Evolutionary conservation across 495 filamentous ascomycete species (phyloP).

Genomic region (Cercophora sp.): DNA sequence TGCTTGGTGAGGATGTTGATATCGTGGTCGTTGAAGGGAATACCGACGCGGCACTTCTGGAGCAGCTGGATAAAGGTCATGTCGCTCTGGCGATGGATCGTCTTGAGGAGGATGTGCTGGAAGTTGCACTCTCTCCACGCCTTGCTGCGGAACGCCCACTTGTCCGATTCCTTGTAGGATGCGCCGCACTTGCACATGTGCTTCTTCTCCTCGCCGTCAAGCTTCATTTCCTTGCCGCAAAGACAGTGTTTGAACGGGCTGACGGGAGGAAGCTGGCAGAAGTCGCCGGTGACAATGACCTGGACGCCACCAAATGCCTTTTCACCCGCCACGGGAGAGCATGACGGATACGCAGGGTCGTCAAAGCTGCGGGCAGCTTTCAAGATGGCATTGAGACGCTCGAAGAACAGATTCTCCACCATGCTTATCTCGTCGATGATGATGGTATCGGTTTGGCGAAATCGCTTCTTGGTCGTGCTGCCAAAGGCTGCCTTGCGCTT

Average conservation of each 20-base stretch:
- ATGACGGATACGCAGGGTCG: too few relatives aligned
- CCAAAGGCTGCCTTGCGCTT: neutral
- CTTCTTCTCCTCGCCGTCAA: conserved; percentile 59
- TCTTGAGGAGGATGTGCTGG: conserved; percentile 39
- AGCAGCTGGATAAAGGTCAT: conserved; percentile 46
- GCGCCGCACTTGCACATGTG: conserved; percentile 41
- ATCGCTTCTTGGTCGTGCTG: conserved; percentile 21
- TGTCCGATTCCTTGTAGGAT: conserved; percentile 33
- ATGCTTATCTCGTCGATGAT: conserved; percentile 47
- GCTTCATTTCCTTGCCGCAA: conserved; percentile 67
- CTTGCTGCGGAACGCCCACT: conserved; percentile 36
- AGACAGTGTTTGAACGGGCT: conserved; percentile 77
- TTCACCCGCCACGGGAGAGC: too few relatives aligned
- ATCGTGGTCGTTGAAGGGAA: conserved; percentile 31
- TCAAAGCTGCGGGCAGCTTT: conserved; percentile 23
- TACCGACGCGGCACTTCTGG: conserved; percentile 47
- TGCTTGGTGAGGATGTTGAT: conserved; percentile 45
- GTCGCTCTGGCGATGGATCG: conserved; percentile 53
- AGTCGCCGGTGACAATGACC: conserved; percentile 90
- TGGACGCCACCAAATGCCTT: conserved; percentile 88
- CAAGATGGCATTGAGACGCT: conserved; percentile 50
- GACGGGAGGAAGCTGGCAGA: conserved; percentile 92
- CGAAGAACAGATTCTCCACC: conserved; percentile 53
- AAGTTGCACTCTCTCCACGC: conserved; percentile 37
- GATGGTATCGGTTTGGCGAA: conserved; percentile 38